Evolutionary conservation across 495 filamentous ascomycete species (phyloP), one percentile per base, ranked within the genome.

Genomic region (Talaromyces adpressus): DNA sequence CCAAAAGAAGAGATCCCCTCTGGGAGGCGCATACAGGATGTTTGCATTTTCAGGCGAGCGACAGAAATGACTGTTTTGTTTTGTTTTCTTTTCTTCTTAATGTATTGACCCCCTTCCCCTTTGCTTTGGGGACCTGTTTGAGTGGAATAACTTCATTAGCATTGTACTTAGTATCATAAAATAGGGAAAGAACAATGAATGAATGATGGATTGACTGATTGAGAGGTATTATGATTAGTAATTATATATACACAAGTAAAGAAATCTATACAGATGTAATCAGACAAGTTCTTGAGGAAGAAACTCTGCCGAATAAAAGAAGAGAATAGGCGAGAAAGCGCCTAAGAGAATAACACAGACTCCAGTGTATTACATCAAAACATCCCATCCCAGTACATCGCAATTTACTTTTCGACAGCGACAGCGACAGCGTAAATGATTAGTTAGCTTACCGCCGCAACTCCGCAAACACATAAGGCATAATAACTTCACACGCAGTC

Each of bases 401-500:
- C 27, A 20, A 7, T 20, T 2, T 49, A 22, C 18, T 49, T 49
- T 20, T 20, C 45, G 16, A 18, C 18, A 7, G 2, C 16, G 41
- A n/a, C n/a, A n/a, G n/a, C n/a, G n/a, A n/a, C n/a, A n/a, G 0
- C 1, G n/a, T 4, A 47, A 47, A 18, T 39, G 27, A 25, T 25
- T 25, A 25, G 27, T 2, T 2, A 4, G 27, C 0, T 68, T 49
- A 66, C 36, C 59, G 61, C 65, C 66, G 71, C 47, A 84, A 53
- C 76, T 91, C 89, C 6, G 79, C 76, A 65, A 81, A 84, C 64
- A 97, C 88, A 66, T 91, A 93, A 3, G 93, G 93, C 70, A 95
- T 84, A 63, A 97, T 90, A 29, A 97, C 93, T 51, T 91, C 75
- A 68, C 91, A 95, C 3, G 93, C 93, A 64, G 87, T 96, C 82